Conservation (phyloP, 2,329 filamentous ascomycete species). For the Thelonectria olida region DNA sequence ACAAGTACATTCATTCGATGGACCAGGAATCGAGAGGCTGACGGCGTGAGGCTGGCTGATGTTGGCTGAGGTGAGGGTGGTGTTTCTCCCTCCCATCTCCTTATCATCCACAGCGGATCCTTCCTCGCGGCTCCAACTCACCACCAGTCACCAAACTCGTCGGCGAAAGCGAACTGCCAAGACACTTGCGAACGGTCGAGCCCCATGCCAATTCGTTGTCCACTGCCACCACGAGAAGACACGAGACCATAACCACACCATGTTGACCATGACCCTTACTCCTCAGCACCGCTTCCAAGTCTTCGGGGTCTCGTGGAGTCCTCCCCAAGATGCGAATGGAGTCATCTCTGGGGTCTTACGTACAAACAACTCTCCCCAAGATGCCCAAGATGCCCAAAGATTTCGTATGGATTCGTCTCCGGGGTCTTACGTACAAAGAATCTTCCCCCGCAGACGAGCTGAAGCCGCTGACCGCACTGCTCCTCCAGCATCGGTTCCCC, state of each 20-base stretch:
- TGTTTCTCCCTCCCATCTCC: not conserved
- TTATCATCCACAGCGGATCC: slow-evolving; percentile 27
- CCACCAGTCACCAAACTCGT: slow-evolving; percentile 9
- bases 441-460: not conserved
- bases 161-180: slow-evolving; percentile 26
- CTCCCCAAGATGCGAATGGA: not conserved
- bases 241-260: not conserved
- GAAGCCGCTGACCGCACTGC: not conserved
- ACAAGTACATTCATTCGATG: not conserved
- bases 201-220: slow-evolving; percentile 1
- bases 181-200: slow-evolving; percentile 19
- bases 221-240: not conserved
- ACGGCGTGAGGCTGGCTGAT: not conserved
- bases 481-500: not conserved
- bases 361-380: not conserved
- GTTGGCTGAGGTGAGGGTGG: not conserved
- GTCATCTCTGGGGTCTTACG: slow-evolving; percentile 5
- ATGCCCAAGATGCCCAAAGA: not conserved
- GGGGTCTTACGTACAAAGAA: slow-evolving; percentile 3
- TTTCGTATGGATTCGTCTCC: not conserved
- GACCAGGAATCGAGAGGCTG: no score
- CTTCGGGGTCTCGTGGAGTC: not conserved
- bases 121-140: not conserved
- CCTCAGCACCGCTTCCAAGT: not conserved
- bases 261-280: not conserved